phyloP scores from a whole-genome alignment of 2,329 filamentous ascomycete species.

The Penicillium sp. region DNA sequence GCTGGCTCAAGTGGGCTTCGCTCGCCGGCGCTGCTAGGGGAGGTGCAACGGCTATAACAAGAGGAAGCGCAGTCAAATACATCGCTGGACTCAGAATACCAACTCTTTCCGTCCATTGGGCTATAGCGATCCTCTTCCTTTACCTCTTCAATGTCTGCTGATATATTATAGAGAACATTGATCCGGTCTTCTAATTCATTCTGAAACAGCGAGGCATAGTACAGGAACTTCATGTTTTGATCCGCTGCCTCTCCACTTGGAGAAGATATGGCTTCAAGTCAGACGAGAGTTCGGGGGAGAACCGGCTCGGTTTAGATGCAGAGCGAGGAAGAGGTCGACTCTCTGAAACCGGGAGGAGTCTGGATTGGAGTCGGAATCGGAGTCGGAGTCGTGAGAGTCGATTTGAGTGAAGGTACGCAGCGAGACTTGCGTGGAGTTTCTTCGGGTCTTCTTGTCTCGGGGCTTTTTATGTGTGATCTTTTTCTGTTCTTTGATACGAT shows the following conservation, averaged over 20 bases:
- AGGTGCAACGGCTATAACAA: conserved; percentile 34
- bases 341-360: conserved; percentile 27
- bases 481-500: neutral
- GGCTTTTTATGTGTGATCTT: neutral
- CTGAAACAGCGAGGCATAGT: conserved; percentile 6
- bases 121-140: neutral
- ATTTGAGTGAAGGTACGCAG: conserved; percentile 14
- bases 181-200: conserved; percentile 17
- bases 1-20: conserved; percentile 12
- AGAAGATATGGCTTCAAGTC: conserved; percentile 26
- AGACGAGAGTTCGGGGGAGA: conserved; percentile 30
- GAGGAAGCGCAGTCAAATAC: conserved; percentile 31
- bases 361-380: conserved; percentile 12
- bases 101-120: conserved; percentile 8
- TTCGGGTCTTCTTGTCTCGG: neutral
- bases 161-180: conserved; percentile 12
- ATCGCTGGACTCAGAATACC: conserved; percentile 24
- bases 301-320: conserved; percentile 22
- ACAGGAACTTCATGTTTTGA: conserved; percentile 5
- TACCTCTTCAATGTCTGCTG: neutral
- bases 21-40: conserved; percentile 27
- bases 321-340: conserved; percentile 12
- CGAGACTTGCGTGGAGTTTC: conserved; percentile 10
- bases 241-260: conserved; percentile 9
- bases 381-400: conserved; percentile 13